Percentiles rank a stretch among this genome's conserved stretches.
Evolutionary conservation across 192 early-diverging fungal genomes (phyloP).

Genomic region (Coemansia sp.): DNA sequence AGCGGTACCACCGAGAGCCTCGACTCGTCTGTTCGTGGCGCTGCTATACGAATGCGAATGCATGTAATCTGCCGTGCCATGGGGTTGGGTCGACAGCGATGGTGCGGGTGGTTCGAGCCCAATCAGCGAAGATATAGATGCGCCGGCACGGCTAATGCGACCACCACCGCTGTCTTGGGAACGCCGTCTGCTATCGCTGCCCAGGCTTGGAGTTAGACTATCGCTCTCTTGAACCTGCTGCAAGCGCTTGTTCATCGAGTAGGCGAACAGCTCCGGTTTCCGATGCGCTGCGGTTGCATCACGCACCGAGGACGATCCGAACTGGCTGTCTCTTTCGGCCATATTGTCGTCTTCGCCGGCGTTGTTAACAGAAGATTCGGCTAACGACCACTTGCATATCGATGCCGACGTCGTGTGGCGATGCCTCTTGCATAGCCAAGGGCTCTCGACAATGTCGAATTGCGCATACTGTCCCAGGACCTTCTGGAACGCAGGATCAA

Average conservation of each 20-base stretch:
- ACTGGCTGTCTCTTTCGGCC: constrained; percentile 10
- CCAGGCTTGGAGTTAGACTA: constrained; percentile 3
- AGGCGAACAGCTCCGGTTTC: neutral
- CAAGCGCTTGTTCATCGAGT: constrained; percentile 19
- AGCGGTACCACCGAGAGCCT: neutral
- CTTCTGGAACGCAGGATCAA: constrained; percentile 56
- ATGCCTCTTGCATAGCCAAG: constrained; percentile 47
- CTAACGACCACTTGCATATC: constrained; percentile 30
- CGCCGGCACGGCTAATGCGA: constrained; percentile 18
- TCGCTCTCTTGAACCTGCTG: constrained; percentile 28
- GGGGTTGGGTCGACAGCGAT: neutral
- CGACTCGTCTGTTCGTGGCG: neutral
- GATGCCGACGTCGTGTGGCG: constrained; percentile 9
- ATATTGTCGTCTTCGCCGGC: neutral
- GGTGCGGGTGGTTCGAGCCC: neutral
- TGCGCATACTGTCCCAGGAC: constrained; percentile 39
- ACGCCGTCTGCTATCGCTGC: constrained; percentile 17
- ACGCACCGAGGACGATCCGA: neutral
- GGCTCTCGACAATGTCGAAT: constrained; percentile 35
- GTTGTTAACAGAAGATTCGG: neutral
- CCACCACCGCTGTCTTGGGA: constrained; percentile 7
- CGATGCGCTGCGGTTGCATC: neutral
- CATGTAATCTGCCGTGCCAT: neutral
- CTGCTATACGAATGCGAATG: constrained; percentile 5
- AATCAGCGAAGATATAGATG: constrained; percentile 21